Conservation (phyloP, 2,329 filamentous ascomycete genomes). For the Colletotrichum kahawae region DNA sequence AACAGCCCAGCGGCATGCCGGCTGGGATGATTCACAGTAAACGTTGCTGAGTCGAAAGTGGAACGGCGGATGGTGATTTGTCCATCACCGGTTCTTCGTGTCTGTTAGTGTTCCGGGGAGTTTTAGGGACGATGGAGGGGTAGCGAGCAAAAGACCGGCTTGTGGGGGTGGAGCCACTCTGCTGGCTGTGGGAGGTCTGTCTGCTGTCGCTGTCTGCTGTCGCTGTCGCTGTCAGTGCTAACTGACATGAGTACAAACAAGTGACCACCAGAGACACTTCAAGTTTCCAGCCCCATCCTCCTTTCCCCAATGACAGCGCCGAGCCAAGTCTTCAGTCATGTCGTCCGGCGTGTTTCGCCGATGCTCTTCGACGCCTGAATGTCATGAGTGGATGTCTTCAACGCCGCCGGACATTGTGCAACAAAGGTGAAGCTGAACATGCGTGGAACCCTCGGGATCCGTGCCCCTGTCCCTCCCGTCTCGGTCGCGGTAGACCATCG, state of each 20-base stretch:
- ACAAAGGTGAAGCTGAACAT: background rate
- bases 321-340: background rate
- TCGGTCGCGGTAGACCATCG: background rate
- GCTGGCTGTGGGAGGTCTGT: background rate
- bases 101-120: background rate
- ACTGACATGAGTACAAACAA: background rate
- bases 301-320: background rate
- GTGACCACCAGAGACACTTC: background rate
- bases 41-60: background rate
- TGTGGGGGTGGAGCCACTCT: slow-evolving; percentile 7
- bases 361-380: background rate
- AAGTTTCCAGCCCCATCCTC: background rate
- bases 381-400: background rate
- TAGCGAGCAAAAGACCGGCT: background rate
- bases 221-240: background rate
- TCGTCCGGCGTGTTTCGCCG: background rate
- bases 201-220: background rate
- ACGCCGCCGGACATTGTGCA: background rate
- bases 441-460: background rate
- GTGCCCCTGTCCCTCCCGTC: background rate
- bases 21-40: background rate
- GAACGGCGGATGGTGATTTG: background rate
- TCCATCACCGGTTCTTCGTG: background rate
- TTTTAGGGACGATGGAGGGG: background rate
- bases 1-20: background rate